Base-by-base conservation (phyloP, 805 yeast genomes). In the Metschnikowia baotianmanensis region DNA sequence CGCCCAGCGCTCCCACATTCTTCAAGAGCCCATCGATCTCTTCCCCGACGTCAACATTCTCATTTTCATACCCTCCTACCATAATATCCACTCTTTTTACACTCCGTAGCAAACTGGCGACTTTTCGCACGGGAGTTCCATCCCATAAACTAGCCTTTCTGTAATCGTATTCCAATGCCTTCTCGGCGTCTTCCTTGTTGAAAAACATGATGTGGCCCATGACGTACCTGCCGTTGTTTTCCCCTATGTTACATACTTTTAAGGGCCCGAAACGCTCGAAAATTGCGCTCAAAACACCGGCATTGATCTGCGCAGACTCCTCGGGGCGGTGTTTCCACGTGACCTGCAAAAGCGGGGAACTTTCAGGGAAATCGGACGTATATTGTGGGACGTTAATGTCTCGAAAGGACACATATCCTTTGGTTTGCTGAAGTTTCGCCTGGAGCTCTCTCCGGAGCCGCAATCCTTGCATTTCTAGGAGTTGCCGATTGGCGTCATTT, bases 211-310 rank as follows among this genome's bases (percentile, higher is more conserved):
- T 58, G 0, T 54, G 34, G 1, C 74, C 80, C 21, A 61, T 55
- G 36, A 62, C 67, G 46, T 74, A 74, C 34, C 63, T 48, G 6
- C 40, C 49, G n/a, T 53, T 26, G 21, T 24, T 5, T 31, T 26
- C 22, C 21, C 34, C 34, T 12, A 42, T 31, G 11, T 40, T 23
- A 12, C 36, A 31, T 5, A 45, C 42, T 1, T 46, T 22, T 11
- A 76, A 53, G 0, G 59, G 47, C 1, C 82, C 82, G 55, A 76
- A 77, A 2, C 68, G 68, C 15, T 51, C 49, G 78, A 77, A 72
- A 20, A 77, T 56, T 33, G 61, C 55, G 17, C 29, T 18, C 16
- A 77, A 53, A 2, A 67, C 55, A 1, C 61, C 69, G 1, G 45
- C 48, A 17, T 58, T 60, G 16, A 74, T 54, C 16, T 57, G 43